Percentiles rank a stretch among this genome's conserved stretches.
phyloP scores from a whole-genome alignment of 352 stramenopile genomes.

The Phytophthora europaea region DNA sequence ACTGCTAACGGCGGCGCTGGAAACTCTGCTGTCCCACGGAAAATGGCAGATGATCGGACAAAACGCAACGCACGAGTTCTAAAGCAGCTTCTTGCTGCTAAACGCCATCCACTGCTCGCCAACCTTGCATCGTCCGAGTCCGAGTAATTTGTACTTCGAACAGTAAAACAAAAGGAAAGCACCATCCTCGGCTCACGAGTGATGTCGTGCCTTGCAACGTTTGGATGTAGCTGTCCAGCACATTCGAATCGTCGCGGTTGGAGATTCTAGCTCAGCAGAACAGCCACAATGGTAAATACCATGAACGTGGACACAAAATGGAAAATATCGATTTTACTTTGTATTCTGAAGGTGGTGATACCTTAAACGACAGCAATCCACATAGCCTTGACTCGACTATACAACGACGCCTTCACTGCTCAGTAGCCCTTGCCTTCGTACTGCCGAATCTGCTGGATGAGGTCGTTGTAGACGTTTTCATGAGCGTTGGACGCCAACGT shows the following conservation, averaged over 20 bases:
- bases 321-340: too few relatives aligned
- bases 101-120: slow-evolving; percentile 46
- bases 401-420: not conserved
- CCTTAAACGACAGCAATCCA: too few relatives aligned
- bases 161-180: too few relatives aligned
- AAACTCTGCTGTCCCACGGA: not conserved
- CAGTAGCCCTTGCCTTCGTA: slow-evolving; percentile 52
- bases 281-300: too few relatives aligned
- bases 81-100: slow-evolving; percentile 54
- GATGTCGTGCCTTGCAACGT: too few relatives aligned
- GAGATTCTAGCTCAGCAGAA: too few relatives aligned
- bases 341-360: too few relatives aligned
- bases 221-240: too few relatives aligned
- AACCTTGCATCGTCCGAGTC: slow-evolving; percentile 10
- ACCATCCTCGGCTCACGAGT: too few relatives aligned
- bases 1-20: not conserved
- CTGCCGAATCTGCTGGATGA: slow-evolving; percentile 49
- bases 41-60: slow-evolving; percentile 35
- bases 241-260: too few relatives aligned
- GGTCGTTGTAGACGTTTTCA: slow-evolving; percentile 48
- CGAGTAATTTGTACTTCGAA: too few relatives aligned
- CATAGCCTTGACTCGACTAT: not conserved
- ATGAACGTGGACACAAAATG: too few relatives aligned
- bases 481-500: slow-evolving; percentile 50
- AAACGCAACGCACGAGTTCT: slow-evolving; percentile 49